Base-by-base conservation (phyloP, 371 early-diverging fungal genomes). In the Actinomortierella wolfii region DNA sequence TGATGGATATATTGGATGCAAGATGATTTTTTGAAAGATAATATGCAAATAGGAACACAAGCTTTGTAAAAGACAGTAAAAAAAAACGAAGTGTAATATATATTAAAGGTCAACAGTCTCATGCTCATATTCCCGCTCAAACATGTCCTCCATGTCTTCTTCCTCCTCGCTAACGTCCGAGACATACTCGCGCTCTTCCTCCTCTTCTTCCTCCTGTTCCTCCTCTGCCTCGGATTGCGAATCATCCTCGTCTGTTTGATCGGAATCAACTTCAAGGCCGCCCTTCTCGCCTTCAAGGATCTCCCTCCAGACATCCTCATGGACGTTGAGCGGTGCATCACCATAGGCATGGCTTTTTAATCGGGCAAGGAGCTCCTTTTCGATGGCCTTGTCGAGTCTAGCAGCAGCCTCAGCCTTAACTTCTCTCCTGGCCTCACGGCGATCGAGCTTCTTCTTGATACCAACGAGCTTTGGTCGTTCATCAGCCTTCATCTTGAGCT, bases 331-430 rank as follows among this genome's bases (percentile, higher is more conserved):
- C 23, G 93, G 95, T 60, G 91, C 94, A 73, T 97, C 97, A 57
- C 92, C 93, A 76, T 93, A 92, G 6, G 92, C 92, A 70, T 98
- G 99, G 77, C 81, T 89, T 85, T 95, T 93, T 61, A 99, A 83
- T 63, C 99, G 86, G 59, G 94, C 92, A 67, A 99, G 80, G 60
- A 99, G 81, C 82, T 99, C 99, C 83, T 97, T 96, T 71, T 99
- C 98, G 68, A 99, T 96, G 11, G 92, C 83, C 79, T 92, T 90
- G 58, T 99, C 99, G 64, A 99, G 84, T 60, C 95, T 86, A 21
- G 99, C 96, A 3, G 96, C 97, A 2, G 89, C 90, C 67, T 96
- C 93, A 5, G 98, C 98, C 76, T 97, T 94, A 52, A 86, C 81
- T 78, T 99, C 99, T 58, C 98, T 82, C 21, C 88, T 83, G 43